Evolutionary conservation across 352 stramenopile genomes (phyloP).

Genomic region (Phytophthora sansomeana): DNA sequence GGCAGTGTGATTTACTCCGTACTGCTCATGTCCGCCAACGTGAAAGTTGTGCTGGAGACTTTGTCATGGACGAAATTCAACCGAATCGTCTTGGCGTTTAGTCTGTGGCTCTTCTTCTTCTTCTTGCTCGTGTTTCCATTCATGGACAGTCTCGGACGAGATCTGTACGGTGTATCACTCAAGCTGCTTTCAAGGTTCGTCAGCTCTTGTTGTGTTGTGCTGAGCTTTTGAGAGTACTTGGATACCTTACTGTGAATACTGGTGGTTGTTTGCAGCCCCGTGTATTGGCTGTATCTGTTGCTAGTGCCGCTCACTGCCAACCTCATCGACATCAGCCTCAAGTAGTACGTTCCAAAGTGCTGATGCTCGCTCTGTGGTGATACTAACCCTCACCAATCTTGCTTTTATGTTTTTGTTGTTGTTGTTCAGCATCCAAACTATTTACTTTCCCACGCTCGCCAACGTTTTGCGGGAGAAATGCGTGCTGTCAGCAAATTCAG

Average conservation of each 20-base stretch:
- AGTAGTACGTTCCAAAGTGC: constrained; percentile 61
- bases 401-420: not conserved
- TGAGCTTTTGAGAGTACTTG: not conserved
- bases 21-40: constrained; percentile 79
- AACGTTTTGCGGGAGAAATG: constrained; percentile 75
- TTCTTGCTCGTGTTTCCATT: constrained; percentile 72
- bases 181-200: constrained; percentile 60
- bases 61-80: constrained; percentile 85
- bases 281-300: constrained; percentile 78
- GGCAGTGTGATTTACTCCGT: constrained; percentile 75
- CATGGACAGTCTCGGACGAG: constrained; percentile 54
- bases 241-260: not conserved
- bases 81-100: constrained; percentile 59
- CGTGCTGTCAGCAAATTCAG: constrained; percentile 48
- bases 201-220: not conserved
- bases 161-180: constrained; percentile 63
- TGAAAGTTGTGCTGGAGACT: constrained; percentile 81
- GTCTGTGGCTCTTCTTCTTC: constrained; percentile 65
- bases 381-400: not conserved
- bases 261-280: constrained; percentile 38
- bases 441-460: constrained; percentile 75
- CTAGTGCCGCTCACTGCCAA: constrained; percentile 72
- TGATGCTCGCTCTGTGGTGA: not conserved
- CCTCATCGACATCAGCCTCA: constrained; percentile 63
- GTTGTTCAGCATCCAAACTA: constrained; percentile 49